Evolutionary conservation across 495 filamentous ascomycete species (phyloP), one percentile per base, ranked within the genome.

Genomic region (Neurospora pannonica): DNA sequence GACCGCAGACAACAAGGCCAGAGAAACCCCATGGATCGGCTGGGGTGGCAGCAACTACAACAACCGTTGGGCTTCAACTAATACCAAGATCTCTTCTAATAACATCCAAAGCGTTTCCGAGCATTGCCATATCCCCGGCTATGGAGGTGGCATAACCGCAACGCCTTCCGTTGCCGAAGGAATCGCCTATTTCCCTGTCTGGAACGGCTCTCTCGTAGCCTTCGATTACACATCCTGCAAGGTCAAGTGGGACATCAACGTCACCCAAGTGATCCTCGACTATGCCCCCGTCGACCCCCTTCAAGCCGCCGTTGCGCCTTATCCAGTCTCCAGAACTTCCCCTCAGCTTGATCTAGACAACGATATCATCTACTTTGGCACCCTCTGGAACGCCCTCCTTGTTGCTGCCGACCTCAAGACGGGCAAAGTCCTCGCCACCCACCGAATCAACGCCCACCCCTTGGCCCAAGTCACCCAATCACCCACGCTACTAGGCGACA

Each of bases 161-260:
- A 79, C 83, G 36, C 81, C 83, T 4, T 75, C 78, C 2, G 74
- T 81, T 4, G 10, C 24, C 24, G 75, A 71, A 36, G 71, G 79
- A 67, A 75, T 75, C 3, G 82, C 75, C 42, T 84, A 82, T 71
- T 84, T 76, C 71, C 83, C 83, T 15, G 83, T 81, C 17, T 83
- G 80, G 79, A 77, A 79, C 72, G 83, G 81, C 70, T 75, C 76
- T 2, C 79, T 83, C 72, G 77, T 81, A 17, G 82, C 82, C 8
- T 73, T 84, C n/a, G 74, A 84, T 74, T 83, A 79, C 73, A 70
- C 73, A 38, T 73, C 75, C 11, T 83, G 81, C 75, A 54, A 77
- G 54, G 76, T 83, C 31, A 69, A 76, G 15, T 83, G 81, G 81
- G 70, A 75, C 38, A 75, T 79, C 69, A 83, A 83, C 70, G 76